Evolutionary conservation across 371 early-diverging fungal species (phyloP), one percentile per base, ranked within the genome.

Genomic region (Batkoa obscura): DNA sequence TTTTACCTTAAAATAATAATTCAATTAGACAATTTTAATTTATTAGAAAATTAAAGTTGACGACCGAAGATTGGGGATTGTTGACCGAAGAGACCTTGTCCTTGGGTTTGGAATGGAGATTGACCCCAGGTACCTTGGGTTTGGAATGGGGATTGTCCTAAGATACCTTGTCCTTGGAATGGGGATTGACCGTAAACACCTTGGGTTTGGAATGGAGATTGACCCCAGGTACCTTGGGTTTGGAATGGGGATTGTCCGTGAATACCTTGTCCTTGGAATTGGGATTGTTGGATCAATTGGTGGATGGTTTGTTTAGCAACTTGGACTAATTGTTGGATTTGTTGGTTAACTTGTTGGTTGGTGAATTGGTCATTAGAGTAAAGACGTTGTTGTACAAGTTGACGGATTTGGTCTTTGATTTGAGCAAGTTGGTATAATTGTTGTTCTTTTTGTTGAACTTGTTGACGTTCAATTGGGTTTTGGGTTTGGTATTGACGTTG

Each of bases 341-440:
- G 50, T 31, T 50, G 50, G 0, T 33, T 33, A 50, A 50, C n/a
- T n/a, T 50, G 38, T 30, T 50, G 36, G 50, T 33, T n/a, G 31
- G 15, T 15, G n/a, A 30, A 33, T 15, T 13, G 34, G 50, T 50
- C 30, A 15, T 35, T 13, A 5, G 5, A 5, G 13, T 15, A 30
- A 8, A 37, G 3, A 37, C 50, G 50, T 33, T 50, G 50, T n/a
- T 50, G 50, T 6, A 37, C 50, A 10, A 50, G 32, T 31, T 50
- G 50, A 15, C 50, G 50, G 50, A 50, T 50, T 33, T 50, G 50
- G 10, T 50, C 50, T 33, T 50, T 50, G 31, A 37, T 30, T 30
- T 50, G 50, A 5, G 33, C 10, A 37, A 50, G 50, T 30, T 50
- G 50, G n/a, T 15, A 15, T 13, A 50, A 37, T 6, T 50, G 12